Conservation (phyloP, 805 yeast species). For the Candida silvatica region DNA sequence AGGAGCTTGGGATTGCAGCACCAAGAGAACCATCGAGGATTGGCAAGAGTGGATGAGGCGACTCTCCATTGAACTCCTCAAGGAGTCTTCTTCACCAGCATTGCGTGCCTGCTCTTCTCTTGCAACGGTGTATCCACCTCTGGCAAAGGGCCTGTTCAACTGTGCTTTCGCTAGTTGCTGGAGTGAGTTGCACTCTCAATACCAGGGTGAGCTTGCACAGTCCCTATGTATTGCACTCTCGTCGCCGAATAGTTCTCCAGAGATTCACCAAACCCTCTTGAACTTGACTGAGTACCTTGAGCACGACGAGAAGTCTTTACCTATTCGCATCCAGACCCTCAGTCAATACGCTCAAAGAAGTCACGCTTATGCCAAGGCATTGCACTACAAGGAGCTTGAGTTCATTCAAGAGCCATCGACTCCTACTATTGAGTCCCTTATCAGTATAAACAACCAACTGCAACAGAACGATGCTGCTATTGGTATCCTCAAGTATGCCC, state of each 20-base stretch:
- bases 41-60: constrained; percentile 98
- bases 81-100: constrained; percentile 92
- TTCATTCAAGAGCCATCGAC: constrained; percentile 90
- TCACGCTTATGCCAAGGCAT: constrained; percentile 95
- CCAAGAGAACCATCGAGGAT: constrained; percentile 84
- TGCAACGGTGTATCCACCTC: constrained; percentile 79
- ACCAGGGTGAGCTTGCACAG: constrained; percentile 83
- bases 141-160: constrained; percentile 86
- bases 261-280: constrained; percentile 81
- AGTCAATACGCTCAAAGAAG: constrained; percentile 92
- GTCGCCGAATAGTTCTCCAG: constrained; percentile 91
- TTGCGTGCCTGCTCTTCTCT: constrained; percentile 85
- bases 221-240: constrained; percentile 81
- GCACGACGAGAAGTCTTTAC: constrained; percentile 91
- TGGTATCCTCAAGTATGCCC: constrained; percentile 92
- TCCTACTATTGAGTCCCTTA: constrained; percentile 84
- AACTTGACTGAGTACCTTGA: constrained; percentile 96
- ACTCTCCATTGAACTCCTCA: constrained; percentile 73
- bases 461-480: constrained; percentile 98
- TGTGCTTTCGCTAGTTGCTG: constrained; percentile 94
- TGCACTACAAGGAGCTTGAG: constrained; percentile 92
- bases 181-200: constrained; percentile 82
- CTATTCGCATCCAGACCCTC: constrained; percentile 80
- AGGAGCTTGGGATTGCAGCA: constrained; percentile 87
- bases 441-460: constrained; percentile 85